Base-by-base conservation (phyloP, 805 yeast species). In the Yarrowia sp. region DNA sequence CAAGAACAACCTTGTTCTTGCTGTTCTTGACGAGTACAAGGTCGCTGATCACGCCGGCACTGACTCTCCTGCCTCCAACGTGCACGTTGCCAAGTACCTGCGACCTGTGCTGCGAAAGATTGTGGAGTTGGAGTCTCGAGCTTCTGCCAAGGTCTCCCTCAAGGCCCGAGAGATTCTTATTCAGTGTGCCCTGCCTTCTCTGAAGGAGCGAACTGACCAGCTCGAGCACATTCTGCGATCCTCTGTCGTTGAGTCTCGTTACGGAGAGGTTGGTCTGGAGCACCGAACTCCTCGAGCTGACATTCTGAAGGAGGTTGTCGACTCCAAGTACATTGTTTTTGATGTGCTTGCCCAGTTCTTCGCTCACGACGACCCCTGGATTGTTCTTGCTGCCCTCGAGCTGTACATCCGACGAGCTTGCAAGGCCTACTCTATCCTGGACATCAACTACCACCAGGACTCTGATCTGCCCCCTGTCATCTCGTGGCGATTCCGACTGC, bases 331-430 rank as follows among this genome's bases (percentile, higher is more conserved):
- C 79, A 90, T 93, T 66, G 98, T 95, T 19, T 95, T 93, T 75
- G 99, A 95, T 75, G 98, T 96, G 40, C 83, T 95, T 75, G 83
- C 96, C 49, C 98, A 91, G 78, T 95, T 95, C 79, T 85, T 95
- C 78, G 85, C 83, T 64, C 89, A 90, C 70, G 73, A 82, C 12
- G 98, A 96, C 73, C 89, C 88, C 54, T 90, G 90, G 82, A 93
- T 95, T 67, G 89, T 93, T 3, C 84, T 93, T 69, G 98, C 99
- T 38, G 98, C 99, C 38, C 91, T 96, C 51, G 98, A 95, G 78
- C 96, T 95, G 66, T 95, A 95, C 77, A 87, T 92, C 67, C 88
- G 98, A 76, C 88, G 99, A 76, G 96, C 98, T 49, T 95, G 92
- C 81, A 86, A 98, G 73, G 98, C 98, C 40, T 95, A 96, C 79